Percentiles rank a stretch among this genome's conserved stretches.
Evolutionary conservation across 208 protist genomes (phyloP).

Genomic region (Tritrichomonas musculus): DNA sequence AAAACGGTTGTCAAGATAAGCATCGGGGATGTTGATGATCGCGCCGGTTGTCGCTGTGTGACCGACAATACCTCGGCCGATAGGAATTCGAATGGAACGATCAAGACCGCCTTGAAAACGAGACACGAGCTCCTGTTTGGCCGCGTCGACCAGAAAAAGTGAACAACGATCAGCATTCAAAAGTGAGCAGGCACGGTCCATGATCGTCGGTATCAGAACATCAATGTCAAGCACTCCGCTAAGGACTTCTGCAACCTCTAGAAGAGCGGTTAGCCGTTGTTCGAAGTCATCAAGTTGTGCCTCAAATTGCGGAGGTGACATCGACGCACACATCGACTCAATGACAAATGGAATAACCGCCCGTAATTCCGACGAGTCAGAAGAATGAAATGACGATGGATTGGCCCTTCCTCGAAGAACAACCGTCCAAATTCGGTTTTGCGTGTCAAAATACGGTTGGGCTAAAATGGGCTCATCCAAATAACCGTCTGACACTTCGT

Average conservation of each 20-base stretch:
- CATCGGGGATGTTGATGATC: neutral
- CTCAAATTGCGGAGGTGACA: constrained; percentile 15
- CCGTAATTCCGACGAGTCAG: neutral
- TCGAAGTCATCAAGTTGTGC: constrained; percentile 27
- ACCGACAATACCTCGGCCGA: constrained; percentile 9
- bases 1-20: neutral
- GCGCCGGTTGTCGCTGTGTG: neutral
- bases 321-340: neutral
- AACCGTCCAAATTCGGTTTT: neutral
- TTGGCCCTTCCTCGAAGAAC: neutral
- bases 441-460: neutral
- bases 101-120: neutral
- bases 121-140: neutral
- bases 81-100: neutral
- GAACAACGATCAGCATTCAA: neutral
- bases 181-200: neutral
- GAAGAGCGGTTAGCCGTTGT: neutral
- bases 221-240: neutral
- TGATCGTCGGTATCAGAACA: neutral
- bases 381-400: neutral
- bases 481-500: neutral
- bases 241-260: neutral
- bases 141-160: neutral
- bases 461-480: neutral
- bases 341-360: neutral